Evolutionary conservation across 129 eudicot species (phyloP).

Genomic region (Flaveria bidentis): DNA sequence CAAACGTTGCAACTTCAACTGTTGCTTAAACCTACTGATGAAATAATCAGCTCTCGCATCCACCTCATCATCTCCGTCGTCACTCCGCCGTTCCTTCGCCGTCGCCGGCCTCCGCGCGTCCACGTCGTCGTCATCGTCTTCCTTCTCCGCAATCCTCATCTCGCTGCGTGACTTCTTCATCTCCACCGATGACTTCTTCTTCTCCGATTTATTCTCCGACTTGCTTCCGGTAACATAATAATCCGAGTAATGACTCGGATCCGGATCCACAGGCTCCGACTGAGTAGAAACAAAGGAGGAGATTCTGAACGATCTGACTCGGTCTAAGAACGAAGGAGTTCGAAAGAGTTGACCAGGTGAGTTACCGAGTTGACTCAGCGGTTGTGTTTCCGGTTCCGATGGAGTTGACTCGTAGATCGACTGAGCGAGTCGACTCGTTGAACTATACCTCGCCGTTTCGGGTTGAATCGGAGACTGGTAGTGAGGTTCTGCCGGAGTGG

Average conservation of each 20-base stretch:
- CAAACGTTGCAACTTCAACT: conserved; percentile 62
- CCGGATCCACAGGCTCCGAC: not conserved
- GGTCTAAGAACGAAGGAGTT: conserved; percentile 41
- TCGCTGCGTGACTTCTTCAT: conserved; percentile 48
- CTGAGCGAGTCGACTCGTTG: conserved; percentile 35
- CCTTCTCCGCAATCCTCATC: conserved; percentile 9
- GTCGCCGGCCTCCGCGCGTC: conserved; percentile 43
- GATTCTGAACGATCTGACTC: conserved; percentile 52
- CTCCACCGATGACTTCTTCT: conserved; percentile 23
- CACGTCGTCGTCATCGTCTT: conserved; percentile 27
- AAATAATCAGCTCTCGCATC: conserved; percentile 70
- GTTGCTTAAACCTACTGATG: conserved; percentile 62
- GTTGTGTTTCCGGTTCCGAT: conserved; percentile 3
- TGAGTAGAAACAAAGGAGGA: conserved; percentile 12
- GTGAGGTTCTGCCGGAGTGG: conserved; percentile 1
- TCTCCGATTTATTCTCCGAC: conserved; percentile 21
- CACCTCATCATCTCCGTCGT: conserved; percentile 47
- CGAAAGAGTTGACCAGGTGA: conserved; percentile 18
- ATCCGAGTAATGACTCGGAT: not conserved
- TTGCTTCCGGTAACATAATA: conserved; percentile 35
- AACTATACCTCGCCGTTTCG: conserved; percentile 21
- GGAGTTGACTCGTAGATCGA: not conserved
- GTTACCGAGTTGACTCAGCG: conserved; percentile 19
- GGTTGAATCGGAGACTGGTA: not conserved
- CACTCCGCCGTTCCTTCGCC: conserved; percentile 26